Base-by-base conservation (phyloP, 345 rosid species). In the Populus simonii region DNA sequence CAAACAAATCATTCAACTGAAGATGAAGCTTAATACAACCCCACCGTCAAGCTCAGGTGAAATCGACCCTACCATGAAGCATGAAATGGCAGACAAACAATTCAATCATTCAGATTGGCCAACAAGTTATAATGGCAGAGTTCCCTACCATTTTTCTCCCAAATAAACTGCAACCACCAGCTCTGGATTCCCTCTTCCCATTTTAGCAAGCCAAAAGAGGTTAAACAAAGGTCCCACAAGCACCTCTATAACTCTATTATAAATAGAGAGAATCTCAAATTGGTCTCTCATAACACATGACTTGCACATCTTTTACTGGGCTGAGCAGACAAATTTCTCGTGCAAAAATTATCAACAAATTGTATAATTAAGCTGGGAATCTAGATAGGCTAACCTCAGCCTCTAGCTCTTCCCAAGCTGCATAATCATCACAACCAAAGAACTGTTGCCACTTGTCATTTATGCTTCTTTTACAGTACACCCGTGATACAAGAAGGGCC, bases 11-110 rank as follows among this genome's bases (percentile, higher is more conserved):
- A 49, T 49, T 15, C 20, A 49, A 16, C 53, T 43, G 15, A 43
- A 43, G 47, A 43, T 43, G 47, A 43, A 43, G 45, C 45, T 41
- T 41, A 41, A 41, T 2, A 11, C 45, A 41, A 41, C 47, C 47
- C 47, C 47, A 12, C 36, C 12, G 36, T 65, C 76, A 72, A 53
- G 79, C 43, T 70, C 85, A 79, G 78, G 80, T 79, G 66, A 75
- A 69, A 74, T 69, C 72, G 85, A 68, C 86, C 86, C 87, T 81
- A 88, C 87, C 74, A 78, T 59, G 80, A 83, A 59, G 67, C 63
- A 76, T 25, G 25, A 78, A 82, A 83, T 84, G 89, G 90, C 90
- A 83, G 92, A 86, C 90, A 87, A 75, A 66, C 55, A 70, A 61
- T 71, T 83, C 86, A 83, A 81, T 89, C 80, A 86, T 86, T 83